Base-by-base conservation (phyloP, 306 rosid species). In the Prunus kanzakura region DNA sequence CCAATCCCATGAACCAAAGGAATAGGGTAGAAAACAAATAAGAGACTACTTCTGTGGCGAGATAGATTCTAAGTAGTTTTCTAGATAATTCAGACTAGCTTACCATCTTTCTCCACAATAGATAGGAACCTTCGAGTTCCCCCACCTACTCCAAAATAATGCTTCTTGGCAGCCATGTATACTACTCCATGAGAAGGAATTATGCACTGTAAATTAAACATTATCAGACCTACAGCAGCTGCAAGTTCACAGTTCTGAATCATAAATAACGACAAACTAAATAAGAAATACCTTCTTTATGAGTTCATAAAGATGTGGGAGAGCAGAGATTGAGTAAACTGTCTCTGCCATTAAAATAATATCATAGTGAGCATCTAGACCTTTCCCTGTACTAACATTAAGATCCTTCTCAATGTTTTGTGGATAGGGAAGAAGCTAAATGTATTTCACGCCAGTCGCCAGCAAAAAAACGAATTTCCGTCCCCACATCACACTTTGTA, bases 141-240 rank as follows among this genome's bases (percentile, higher is more conserved):
- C 56, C 98, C 98, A 10, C 98, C 98, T 11, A 94, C 98, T 74
- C 98, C 98, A 84, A 94, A 94, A 87, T 91, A 94, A 87, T 95
- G 86, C 86, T 95, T 95, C 87, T 95, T 95, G 41, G 91, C 98
- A 2, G 98, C 95, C 91, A 95, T 76, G 83, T 95, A 95, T 32
- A 87, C 91, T 49, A 79, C 80, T 55, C 96, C 98, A 78, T 84
- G 76, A 50, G 87, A 91, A 79, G 69, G 73, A 60, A 66, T 79
- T 82, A 88, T 68, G 78, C 91, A 86, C 98, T 93, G 88, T 63
- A 67, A 27, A 71, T 75, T 2, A 58, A 43, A 78, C 45, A 78
- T 9, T 63, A 60, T 54, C 52, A 69, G 64, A 67, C 64, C 64
- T 75, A 58, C 73, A 82, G 76, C 68, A 70, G 19, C 43, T 13